phyloP scores from a whole-genome alignment of 2,329 filamentous ascomycete species.

The Claviceps capensis region DNA sequence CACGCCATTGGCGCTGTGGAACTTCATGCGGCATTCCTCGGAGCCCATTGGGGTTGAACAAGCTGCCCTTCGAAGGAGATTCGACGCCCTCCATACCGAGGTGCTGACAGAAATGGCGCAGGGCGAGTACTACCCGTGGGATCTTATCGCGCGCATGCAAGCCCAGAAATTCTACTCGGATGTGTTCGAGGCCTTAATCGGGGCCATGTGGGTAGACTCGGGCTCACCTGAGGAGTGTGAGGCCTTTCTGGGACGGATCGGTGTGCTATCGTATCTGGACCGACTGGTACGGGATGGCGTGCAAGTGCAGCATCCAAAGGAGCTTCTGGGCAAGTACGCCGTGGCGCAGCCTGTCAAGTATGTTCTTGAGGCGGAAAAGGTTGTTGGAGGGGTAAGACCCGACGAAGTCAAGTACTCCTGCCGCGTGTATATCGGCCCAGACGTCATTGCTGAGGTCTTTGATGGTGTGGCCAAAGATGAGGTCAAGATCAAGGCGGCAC shows the following conservation, averaged over 20 bases:
- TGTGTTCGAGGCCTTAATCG: conserved; percentile 66
- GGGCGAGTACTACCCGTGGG: conserved; percentile 60
- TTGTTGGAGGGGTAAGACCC: conserved; percentile 4
- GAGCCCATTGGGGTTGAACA: conserved; percentile 34
- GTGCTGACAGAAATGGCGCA: conserved; percentile 37
- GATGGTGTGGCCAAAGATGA: conserved; percentile 37
- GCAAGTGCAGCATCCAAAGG: conserved; percentile 50
- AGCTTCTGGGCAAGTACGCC: conserved; percentile 49
- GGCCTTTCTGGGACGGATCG: conserved; percentile 45
- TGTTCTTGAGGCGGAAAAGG: conserved; percentile 17
- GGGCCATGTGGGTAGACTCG: conserved; percentile 73
- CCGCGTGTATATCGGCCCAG: conserved; percentile 33
- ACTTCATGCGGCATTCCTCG: conserved; percentile 51
- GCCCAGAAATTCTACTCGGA: conserved; percentile 73
- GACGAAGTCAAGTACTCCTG: conserved; percentile 26
- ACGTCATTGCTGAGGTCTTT: conserved; percentile 29
- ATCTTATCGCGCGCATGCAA: conserved; percentile 47
- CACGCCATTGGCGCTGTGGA: conserved; percentile 41
- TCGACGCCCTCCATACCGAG: conserved; percentile 30
- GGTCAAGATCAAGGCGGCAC: conserved; percentile 41
- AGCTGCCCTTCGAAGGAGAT: conserved; percentile 27
- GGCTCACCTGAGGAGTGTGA: conserved; percentile 48
- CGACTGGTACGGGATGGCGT: conserved; percentile 46
- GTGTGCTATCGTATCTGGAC: conserved; percentile 49
- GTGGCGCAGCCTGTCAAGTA: conserved; percentile 41